Percentiles rank a stretch among this genome's conserved stretches.
phyloP scores from a whole-genome alignment of 2,329 filamentous ascomycete species.

The Calonectria pseudoturangicola region DNA sequence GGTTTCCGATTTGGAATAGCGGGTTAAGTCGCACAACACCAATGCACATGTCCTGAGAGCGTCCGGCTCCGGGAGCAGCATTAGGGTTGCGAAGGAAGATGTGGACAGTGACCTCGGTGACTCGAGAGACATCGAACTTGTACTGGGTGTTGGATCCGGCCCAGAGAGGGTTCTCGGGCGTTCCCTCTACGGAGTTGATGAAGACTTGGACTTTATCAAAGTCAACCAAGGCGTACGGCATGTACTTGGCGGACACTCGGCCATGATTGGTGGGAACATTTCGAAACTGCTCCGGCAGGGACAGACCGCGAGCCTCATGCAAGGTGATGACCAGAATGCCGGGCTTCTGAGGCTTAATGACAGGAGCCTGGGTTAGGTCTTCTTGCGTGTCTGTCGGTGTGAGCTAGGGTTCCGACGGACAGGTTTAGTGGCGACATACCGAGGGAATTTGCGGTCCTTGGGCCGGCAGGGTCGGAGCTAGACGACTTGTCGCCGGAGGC shows the following conservation, averaged over 20 bases:
- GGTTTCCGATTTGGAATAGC: constrained; percentile 82
- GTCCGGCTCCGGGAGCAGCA: constrained; percentile 86
- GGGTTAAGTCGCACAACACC: constrained; percentile 92
- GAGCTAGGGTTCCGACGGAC: not conserved
- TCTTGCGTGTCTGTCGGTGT: constrained; percentile 68
- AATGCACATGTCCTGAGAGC: constrained; percentile 96
- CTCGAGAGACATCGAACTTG: constrained; percentile 97
- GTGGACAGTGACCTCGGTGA: constrained; percentile 91
- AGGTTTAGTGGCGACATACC: constrained; percentile 19
- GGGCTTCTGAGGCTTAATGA: constrained; percentile 83
- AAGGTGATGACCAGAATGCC: constrained; percentile 97
- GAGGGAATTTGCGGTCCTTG: constrained; percentile 4
- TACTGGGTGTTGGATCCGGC: constrained; percentile 97
- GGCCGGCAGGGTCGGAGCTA: constrained; percentile 6
- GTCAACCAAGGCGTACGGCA: constrained; percentile 95
- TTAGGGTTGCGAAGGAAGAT: constrained; percentile 94
- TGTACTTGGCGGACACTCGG: constrained; percentile 93
- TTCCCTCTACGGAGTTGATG: constrained; percentile 95
- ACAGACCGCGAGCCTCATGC: constrained; percentile 92
- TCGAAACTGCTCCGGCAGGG: constrained; percentile 89
- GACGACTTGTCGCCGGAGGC: constrained; percentile 26
- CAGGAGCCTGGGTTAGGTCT: constrained; percentile 82
- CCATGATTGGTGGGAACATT: constrained; percentile 93
- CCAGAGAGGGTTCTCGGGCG: constrained; percentile 94
- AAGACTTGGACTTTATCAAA: constrained; percentile 99